Evolutionary conservation across 164 flowering plant genomes (phyloP).

Genomic region (Liriodendron chinense): DNA sequence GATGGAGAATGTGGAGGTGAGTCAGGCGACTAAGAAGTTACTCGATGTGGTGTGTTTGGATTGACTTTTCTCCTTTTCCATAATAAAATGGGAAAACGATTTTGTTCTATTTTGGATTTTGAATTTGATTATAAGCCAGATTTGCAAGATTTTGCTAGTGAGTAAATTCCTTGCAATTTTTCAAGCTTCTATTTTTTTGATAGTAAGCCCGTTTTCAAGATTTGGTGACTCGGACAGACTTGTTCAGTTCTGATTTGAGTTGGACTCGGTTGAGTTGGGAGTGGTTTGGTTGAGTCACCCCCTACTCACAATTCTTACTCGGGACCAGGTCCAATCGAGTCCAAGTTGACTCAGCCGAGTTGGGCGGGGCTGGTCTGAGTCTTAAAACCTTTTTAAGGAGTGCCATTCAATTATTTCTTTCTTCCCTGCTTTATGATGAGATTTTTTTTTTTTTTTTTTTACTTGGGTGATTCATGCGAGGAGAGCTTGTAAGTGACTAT

Average conservation of each 20-base stretch:
- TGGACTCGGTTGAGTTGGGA: background rate
- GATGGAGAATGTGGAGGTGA: constrained; percentile 86
- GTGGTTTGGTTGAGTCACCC: too few relatives aligned
- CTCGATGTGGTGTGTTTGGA: constrained; percentile 56
- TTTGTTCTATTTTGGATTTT: background rate
- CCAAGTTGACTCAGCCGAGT: too few relatives aligned
- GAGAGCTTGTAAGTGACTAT: too few relatives aligned
- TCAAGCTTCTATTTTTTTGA: background rate
- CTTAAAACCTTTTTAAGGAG: too few relatives aligned
- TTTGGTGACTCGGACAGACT: background rate
- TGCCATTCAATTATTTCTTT: too few relatives aligned
- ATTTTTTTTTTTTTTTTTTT: too few relatives aligned
- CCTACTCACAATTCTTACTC: too few relatives aligned
- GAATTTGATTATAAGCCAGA: background rate
- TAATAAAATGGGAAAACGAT: background rate
- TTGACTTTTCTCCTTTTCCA: constrained; percentile 19
- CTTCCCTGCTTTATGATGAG: too few relatives aligned
- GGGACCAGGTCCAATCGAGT: too few relatives aligned
- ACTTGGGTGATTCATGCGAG: too few relatives aligned
- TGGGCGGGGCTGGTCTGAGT: too few relatives aligned
- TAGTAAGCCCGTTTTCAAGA: background rate
- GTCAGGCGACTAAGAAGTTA: constrained; percentile 50
- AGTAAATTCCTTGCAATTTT: background rate
- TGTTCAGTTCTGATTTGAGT: background rate
- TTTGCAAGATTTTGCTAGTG: background rate